Evolutionary conservation across 768 basidiomycete genomes (phyloP).

Genomic region (Suillus paluster): DNA sequence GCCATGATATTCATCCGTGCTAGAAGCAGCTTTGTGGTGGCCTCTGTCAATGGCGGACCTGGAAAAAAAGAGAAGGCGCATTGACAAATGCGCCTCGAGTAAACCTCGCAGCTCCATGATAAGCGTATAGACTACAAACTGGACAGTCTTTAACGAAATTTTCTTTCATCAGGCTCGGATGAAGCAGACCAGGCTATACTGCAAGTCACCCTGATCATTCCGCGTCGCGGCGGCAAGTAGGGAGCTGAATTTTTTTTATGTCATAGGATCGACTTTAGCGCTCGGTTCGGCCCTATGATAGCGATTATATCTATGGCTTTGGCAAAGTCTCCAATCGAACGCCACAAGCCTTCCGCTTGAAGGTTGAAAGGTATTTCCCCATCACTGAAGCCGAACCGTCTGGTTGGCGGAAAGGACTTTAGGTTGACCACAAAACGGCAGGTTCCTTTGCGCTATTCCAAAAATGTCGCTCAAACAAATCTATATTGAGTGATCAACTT

Average conservation of each 20-base stretch:
- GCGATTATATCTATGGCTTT: too few relatives aligned
- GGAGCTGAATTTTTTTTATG: too few relatives aligned
- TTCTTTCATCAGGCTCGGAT: too few relatives aligned
- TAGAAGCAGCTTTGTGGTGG: neutral
- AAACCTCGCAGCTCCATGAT: neutral
- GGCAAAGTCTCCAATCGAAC: neutral
- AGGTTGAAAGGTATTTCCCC: neutral
- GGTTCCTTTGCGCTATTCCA: neutral
- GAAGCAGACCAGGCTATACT: too few relatives aligned
- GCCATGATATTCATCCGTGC: neutral
- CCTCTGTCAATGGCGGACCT: neutral
- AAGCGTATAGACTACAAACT: too few relatives aligned
- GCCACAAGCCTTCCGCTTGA: neutral
- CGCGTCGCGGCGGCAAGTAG: too few relatives aligned
- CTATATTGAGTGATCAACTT: neutral
- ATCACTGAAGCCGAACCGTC: neutral
- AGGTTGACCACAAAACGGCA: neutral
- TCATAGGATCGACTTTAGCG: neutral
- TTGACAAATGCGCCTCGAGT: neutral
- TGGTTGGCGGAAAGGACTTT: neutral
- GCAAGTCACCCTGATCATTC: too few relatives aligned
- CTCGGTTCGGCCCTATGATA: neutral
- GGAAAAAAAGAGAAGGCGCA: neutral
- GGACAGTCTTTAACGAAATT: too few relatives aligned
- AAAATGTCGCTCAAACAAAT: neutral